A percentile compares a stretch with the other conserved stretches of the same genome.
These are phyloP conservation scores for Aspergillus fumigatiaffinis DNA, from an alignment of 2,329 filamentous ascomycete genomes.

Conservation along the genomic window DNA sequence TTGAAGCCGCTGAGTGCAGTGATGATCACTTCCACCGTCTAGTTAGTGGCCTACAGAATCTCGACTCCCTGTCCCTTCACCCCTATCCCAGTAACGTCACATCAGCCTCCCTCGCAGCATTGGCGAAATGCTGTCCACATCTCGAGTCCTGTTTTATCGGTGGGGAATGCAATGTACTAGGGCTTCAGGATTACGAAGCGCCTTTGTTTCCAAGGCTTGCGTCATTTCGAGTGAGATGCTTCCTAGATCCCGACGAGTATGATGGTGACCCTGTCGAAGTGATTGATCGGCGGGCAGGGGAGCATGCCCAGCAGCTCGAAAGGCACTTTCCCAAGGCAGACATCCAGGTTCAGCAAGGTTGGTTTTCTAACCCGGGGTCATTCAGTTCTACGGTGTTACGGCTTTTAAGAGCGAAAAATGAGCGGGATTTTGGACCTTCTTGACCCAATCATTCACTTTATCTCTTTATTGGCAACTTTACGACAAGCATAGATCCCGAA, in stretches of 20 bases:
- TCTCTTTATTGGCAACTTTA: no score
- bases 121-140: neutral
- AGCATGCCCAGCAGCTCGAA: neutral
- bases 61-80: no score
- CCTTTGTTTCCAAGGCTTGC: neutral
- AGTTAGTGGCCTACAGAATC: no score
- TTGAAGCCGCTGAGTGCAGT: no score
- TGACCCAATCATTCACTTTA: no score
- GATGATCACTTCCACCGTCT: no score
- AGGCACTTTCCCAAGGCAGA: neutral
- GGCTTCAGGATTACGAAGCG: neutral
- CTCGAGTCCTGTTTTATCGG: neutral
- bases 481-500: no score
- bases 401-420: no score
- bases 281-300: neutral
- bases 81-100: no score
- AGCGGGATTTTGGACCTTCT: no score
- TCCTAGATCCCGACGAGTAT: neutral
- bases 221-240: neutral
- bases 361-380: no score
- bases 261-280: neutral
- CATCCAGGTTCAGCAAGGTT: neutral
- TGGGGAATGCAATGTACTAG: neutral
- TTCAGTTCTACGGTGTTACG: no score
- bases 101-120: neutral